Evolutionary conservation across 495 filamentous ascomycete species (phyloP), one percentile per base, ranked within the genome.

Genomic region (Xylaria acuta): DNA sequence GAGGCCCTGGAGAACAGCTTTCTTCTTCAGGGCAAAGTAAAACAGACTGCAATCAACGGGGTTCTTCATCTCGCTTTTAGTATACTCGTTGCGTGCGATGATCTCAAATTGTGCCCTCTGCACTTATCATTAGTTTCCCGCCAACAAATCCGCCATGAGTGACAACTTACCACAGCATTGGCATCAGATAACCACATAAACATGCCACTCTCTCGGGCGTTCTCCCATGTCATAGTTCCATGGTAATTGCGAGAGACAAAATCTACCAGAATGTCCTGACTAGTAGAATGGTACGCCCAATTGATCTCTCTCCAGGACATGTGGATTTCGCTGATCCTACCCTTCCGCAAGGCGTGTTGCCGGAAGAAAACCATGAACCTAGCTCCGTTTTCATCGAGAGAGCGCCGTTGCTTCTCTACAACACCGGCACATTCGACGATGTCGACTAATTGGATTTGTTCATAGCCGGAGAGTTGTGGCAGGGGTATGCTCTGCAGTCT

Each of bases 291-390:
- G 74, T 92, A 95, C 27, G 95, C 97, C 94, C 95, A 98, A 60
- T 92, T 91, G 70, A 97, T 95, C 76, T 98, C 95, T 79, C 97
- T 86, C 93, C 94, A 99, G 5, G 92, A 92, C 74, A 98, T 89
- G 25, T 89, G 85, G 7, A 90, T 88, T 77, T 89, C 90, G 74
- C 87, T 88, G 9, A 88, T 84, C 76, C 90, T 87, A 36, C 86
- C 85, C 80, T 87, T 91, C 40, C 91, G 87, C 45, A 98, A 83
- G 68, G 90, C 91, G 78, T 96, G 90, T 73, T 97, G 93, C 20
- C 93, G 87, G 83, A 97, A 97, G 80, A 96, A 97, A 32, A 97
- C 84, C 80, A 97, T 87, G 80, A 93, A 98, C 47, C 93, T 88
- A n/a, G 93, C 91, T 14, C 93, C 95, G 79, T 97, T 97, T 75